These are phyloP conservation scores for Rhododendron molle DNA, from an alignment of 148 eudicot genomes.

Conservation along the genomic window DNA sequence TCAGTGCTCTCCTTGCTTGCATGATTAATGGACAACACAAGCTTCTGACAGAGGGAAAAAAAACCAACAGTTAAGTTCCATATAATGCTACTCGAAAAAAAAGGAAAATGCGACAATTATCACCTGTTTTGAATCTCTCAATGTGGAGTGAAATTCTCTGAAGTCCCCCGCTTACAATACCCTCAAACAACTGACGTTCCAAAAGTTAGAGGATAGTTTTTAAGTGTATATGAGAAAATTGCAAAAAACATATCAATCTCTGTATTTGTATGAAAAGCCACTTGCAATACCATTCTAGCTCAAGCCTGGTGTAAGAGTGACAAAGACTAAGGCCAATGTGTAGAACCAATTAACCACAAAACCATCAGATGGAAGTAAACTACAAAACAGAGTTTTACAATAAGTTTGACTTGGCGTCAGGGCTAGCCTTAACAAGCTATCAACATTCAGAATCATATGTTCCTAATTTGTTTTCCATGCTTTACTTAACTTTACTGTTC, in stretches of 20 bases:
- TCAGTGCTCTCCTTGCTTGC: conserved; percentile 91
- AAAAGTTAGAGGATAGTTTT: conserved; percentile 7
- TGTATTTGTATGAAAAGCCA: neutral
- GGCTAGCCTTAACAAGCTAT: neutral
- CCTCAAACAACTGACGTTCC: conserved; percentile 65
- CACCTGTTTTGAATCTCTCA: conserved; percentile 81
- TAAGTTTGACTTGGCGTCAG: neutral
- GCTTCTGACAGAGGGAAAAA: no score
- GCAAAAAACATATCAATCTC: neutral
- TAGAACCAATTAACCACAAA: neutral
- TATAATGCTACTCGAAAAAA: neutral
- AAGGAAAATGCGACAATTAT: conserved; percentile 3
- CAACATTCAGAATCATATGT: neutral
- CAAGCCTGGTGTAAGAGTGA: no score
- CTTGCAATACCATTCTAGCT: neutral
- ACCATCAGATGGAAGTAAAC: neutral
- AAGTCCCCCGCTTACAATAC: conserved; percentile 82
- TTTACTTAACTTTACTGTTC: neutral
- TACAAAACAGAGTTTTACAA: neutral
- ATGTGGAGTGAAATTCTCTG: conserved; percentile 48
- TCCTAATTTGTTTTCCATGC: neutral
- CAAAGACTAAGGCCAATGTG: neutral
- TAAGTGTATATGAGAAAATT: neutral
- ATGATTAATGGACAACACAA: conserved; percentile 64
- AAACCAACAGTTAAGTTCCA: conserved; percentile 7